These are phyloP conservation scores for Pseudogymnoascus sp. DNA, from an alignment of 2,329 filamentous ascomycete species.

Conservation along the genomic window DNA sequence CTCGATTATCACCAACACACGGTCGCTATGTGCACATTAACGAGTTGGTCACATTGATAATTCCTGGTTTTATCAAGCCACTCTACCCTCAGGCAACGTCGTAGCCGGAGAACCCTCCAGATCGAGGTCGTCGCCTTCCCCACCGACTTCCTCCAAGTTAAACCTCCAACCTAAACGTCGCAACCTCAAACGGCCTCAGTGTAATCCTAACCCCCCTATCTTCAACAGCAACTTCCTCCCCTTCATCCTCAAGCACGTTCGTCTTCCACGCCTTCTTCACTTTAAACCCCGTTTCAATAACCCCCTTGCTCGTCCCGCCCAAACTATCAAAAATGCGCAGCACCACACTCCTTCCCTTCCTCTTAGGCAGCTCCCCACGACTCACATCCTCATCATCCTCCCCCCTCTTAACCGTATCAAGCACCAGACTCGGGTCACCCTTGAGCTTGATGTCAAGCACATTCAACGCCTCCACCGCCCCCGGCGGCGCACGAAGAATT, in stretches of 20 bases:
- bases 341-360: slow-evolving; percentile 70
- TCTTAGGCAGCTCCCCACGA: slow-evolving; percentile 50
- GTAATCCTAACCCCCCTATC: slow-evolving; percentile 49
- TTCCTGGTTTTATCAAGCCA: background rate
- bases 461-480: slow-evolving; percentile 35
- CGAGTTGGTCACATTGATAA: background rate
- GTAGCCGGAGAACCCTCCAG: no score
- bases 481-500: slow-evolving; percentile 39
- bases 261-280: slow-evolving; percentile 73
- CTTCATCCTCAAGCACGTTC: slow-evolving; percentile 82
- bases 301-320: slow-evolving; percentile 69
- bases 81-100: background rate
- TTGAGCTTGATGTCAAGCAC: slow-evolving; percentile 53
- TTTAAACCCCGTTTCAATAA: slow-evolving; percentile 55
- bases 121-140: no score
- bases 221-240: slow-evolving; percentile 48
- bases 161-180: slow-evolving; percentile 61
- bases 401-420: slow-evolving; percentile 91
- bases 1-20: background rate
- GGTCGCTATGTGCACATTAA: background rate
- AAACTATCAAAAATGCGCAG: slow-evolving; percentile 80
- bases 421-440: slow-evolving; percentile 58
- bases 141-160: slow-evolving; percentile 20
- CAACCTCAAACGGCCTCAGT: slow-evolving; percentile 76
- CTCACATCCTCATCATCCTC: slow-evolving; percentile 73